Percentiles rank a stretch among this genome's conserved stretches.
These are phyloP conservation scores for Ramularia endophylla DNA, from an alignment of 2,329 filamentous ascomycete species.

Conservation along the genomic window DNA sequence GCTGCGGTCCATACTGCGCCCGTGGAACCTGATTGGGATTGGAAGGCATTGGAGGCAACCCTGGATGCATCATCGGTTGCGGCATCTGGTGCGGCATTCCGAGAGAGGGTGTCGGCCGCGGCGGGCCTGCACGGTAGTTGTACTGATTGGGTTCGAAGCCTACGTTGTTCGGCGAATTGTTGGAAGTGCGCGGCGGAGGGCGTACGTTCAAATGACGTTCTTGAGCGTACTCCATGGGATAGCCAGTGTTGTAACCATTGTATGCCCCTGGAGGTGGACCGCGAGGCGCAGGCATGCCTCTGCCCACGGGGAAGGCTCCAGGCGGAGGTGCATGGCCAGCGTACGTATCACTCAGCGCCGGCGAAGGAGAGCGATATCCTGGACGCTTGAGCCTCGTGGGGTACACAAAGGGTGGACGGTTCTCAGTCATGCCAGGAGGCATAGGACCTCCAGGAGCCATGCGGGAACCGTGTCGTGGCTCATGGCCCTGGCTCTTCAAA, in stretches of 20 bases:
- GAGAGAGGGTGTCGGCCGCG: constrained; percentile 17
- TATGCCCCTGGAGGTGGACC: constrained; percentile 22
- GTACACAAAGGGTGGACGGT: constrained; percentile 37
- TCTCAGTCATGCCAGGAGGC: constrained; percentile 28
- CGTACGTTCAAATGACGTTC: constrained; percentile 23
- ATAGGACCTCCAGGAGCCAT: constrained; percentile 28
- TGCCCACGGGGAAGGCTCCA: constrained; percentile 20
- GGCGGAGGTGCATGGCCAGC: constrained; percentile 22
- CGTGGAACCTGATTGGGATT: constrained; percentile 11
- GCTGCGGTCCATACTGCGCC: constrained; percentile 8
- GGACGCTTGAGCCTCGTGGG: constrained; percentile 38
- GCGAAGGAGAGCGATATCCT: constrained; percentile 39
- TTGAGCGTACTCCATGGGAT: constrained; percentile 19
- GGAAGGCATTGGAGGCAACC: constrained; percentile 16
- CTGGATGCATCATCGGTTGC: constrained; percentile 14
- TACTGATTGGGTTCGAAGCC: constrained; percentile 24
- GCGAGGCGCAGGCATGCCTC: constrained; percentile 20
- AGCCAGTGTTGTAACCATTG: constrained; percentile 26
- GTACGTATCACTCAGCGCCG: constrained; percentile 39
- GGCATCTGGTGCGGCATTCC: constrained; percentile 18
- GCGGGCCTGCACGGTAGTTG: constrained; percentile 22
- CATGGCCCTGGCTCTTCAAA: constrained; percentile 37
- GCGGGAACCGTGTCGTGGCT: constrained; percentile 23
- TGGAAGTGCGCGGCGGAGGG: constrained; percentile 22
- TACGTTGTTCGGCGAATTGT: constrained; percentile 19